Evolutionary conservation across 2,329 filamentous ascomycete genomes (phyloP), one percentile per base, ranked within the genome.

Genomic region (Pseudogymnoascus sp.): DNA sequence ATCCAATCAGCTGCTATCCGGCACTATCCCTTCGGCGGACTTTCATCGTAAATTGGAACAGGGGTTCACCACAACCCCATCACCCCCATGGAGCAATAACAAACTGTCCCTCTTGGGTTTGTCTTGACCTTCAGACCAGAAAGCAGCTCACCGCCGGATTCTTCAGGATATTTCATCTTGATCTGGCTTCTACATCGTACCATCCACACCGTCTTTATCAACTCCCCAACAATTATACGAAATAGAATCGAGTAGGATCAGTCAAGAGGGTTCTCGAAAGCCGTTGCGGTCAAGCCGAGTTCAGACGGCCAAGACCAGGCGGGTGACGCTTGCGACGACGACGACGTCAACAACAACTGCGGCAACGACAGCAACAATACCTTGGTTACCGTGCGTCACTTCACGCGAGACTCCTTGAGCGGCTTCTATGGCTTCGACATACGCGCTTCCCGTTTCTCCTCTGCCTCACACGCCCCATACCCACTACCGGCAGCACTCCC

Each of bases 261-360:
- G n/a, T 25, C 42, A 49, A 49, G 22, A 23, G 23, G 19, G 22
- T 49, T 25, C 42, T 49, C 42, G 22, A 49, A 28, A 49, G 42
- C 42, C 22, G 42, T 49, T 49, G 42, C 42, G 42, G 42, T 49
- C 42, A 49, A 49, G 42, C 42, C 42, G 22, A 28, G 42, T 49
- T 49, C 42, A 49, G 42, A 49, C 42, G 42, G 42, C 42, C 42
- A 49, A 49, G 42, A n/a, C 42, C 42, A 49, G 42, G 42, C 42
- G 42, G 42, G 42, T 49, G 42, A 49, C 42, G 42, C 42, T 49
- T 49, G 42, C 42, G 5, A 49, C 42, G 42, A 49, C 42, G 42
- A 79, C 66, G 77, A 76, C 63, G 77, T 81, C 66, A 74, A 78
- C 61, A 76, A 76, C 58, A 72, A 76, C 64, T 67, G 64, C 22